Base-by-base conservation (phyloP, 1,284 basidiomycete species). In the Fomes fomentarius region DNA sequence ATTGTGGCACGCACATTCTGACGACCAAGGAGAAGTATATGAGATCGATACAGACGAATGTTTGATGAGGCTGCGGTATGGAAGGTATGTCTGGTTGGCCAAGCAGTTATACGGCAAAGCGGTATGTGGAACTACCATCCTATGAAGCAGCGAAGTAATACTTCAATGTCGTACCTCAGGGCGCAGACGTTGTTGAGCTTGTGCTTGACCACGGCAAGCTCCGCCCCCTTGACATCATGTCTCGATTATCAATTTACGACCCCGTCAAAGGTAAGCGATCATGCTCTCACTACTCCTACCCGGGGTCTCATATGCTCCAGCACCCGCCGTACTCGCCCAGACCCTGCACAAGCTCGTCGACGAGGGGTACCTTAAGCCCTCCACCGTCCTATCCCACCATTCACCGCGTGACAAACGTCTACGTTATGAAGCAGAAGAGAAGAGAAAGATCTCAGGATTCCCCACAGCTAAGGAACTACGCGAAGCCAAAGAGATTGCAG, bases 191-290 rank as follows among this genome's bases (percentile, higher is more conserved):
- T 54, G 76, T 96, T 15, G 84, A 87, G 61, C 73, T 86, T 26
- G 76, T 97, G 34, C 75, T 96, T 48, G 83, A 94, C 65, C 89
- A 94, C 66, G 95, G 95, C 38, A 96, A 96, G 71, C 81, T 97
- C 62, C 83, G 85, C 47, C 81, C 87, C 8, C 84, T 83, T 63
- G 88, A 93, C 56, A 83, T 95, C 43, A 69, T 93, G 25, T 73
- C 78, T 12, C 68, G 76, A 30, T 68, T 93, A 17, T 76, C 79
- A 10, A 68, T 74, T 8, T 72, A 72, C 47, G 82, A 88, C 55
- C 69, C 76, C 6, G 35, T 69, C 10, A 89, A 89, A 77, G 77
- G 90, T 90, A 48, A 25, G 61, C 30, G 22, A 24, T n/a, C 21
- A 8, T n/a, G 15, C 14, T 37, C 10, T 12, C 22, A 7, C 4